Base-by-base conservation (phyloP, 306 rosid species). In the Psophocarpus tetragonolobus region DNA sequence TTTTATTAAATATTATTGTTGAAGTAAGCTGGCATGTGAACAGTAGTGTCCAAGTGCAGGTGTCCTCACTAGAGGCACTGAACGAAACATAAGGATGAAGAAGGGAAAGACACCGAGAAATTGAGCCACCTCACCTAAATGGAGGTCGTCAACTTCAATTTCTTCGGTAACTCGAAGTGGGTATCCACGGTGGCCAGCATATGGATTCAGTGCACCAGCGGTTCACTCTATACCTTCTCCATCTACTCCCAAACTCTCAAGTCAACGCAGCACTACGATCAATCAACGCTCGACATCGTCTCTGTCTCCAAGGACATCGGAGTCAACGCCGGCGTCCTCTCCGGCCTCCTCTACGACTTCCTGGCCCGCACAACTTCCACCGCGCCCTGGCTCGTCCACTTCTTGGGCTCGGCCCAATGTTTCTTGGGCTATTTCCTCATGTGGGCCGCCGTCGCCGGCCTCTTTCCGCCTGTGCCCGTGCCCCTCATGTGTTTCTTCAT, bases 251-350 rank as follows among this genome's bases (percentile, higher is more conserved):
- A 92, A 11, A 86, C 77, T 0, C 89, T 94, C 41, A 94, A 94
- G 80, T 86, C 95, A 45, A 81, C 77, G 4, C 97, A 90, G 45
- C 85, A 79, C 74, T 94, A 94, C 64, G 90, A 92, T 75, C 97
- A 94, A 73, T 92, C 95, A 33, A 92, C 98, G 20, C 93, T 94
- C 80, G 93, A 91, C 83, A 75, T 87, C 6, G 86, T 94, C 30
- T 90, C 97, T 6, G 94, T 94, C 68, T 90, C 75, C 91, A 92
- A 92, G 71, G 97, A 94, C 78, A 76, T 94, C 67, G 98, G 97
- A 2, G 90, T 68, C 56, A 92, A 92, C 86, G 87, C 81, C 1
- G 97, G 98, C 8, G 64, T 89, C 17, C 30, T 94, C 18, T 82
- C 95, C 0, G 97, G 97, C 30, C 75, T 94, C 26, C 84, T 90